A percentile compares a stretch with the other conserved stretches of the same genome.
Evolutionary conservation across 306 rosid genomes (phyloP).

Genomic region (Quercus wislizeni): DNA sequence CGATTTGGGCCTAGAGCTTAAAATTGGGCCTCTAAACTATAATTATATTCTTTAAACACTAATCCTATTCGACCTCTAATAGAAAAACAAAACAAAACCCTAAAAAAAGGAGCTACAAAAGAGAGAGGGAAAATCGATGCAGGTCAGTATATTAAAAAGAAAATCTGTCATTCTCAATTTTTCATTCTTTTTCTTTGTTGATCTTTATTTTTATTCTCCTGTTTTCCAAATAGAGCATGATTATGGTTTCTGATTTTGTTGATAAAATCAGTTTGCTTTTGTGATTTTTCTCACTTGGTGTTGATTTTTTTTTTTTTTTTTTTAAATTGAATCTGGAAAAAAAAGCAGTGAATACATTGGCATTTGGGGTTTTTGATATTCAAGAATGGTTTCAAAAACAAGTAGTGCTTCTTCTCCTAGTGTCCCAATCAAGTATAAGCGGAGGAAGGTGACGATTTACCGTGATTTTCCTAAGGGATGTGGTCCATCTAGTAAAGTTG

Average conservation of each 20-base stretch:
- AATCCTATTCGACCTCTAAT: too few species aligned
- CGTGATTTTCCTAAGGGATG: too few species aligned
- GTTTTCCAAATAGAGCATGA: too few species aligned
- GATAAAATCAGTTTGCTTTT: neutral
- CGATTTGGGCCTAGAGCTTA: too few species aligned
- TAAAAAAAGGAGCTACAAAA: neutral
- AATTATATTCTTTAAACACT: too few species aligned
- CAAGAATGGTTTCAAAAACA: neutral
- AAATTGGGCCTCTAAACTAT: too few species aligned
- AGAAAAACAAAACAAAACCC: neutral
- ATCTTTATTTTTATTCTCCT: too few species aligned
- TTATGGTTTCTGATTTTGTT: too few species aligned
- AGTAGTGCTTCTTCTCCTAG: neutral
- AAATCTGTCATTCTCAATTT: too few species aligned
- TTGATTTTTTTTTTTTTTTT: neutral
- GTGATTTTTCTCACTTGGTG: neutral
- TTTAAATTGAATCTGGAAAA: neutral
- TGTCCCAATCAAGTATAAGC: neutral
- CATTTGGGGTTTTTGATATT: neutral
- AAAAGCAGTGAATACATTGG: neutral
- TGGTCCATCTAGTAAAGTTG: too few species aligned
- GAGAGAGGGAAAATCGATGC: neutral
- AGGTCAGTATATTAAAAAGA: neutral
- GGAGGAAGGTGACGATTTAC: neutral
- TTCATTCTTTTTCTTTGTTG: too few species aligned